Conservation (phyloP, 2,329 filamentous ascomycete genomes). For the Exophiala sp. region DNA sequence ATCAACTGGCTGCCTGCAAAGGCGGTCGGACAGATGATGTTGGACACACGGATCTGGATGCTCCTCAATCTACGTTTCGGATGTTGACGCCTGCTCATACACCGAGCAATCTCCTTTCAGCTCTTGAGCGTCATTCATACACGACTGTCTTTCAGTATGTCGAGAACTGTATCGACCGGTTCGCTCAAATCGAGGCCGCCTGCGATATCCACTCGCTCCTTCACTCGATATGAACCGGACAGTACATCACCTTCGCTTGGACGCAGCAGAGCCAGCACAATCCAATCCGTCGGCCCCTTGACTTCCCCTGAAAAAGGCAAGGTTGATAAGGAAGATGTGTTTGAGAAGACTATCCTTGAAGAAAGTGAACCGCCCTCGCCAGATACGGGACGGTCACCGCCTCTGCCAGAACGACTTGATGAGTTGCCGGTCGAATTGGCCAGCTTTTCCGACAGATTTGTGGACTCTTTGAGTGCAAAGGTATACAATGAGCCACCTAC, state of each 20-base stretch:
- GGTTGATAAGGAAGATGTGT: constrained; percentile 36
- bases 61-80: constrained; percentile 23
- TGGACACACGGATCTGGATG: constrained; percentile 21
- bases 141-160: constrained; percentile 50
- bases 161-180: constrained; percentile 16
- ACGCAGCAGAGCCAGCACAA: constrained; percentile 29
- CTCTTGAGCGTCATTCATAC: constrained; percentile 35
- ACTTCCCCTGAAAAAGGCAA: constrained; percentile 26
- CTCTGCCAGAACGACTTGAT: constrained; percentile 64
- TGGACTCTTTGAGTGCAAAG: constrained; percentile 82
- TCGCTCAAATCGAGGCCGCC: constrained; percentile 31
- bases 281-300: constrained; percentile 18
- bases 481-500: constrained; percentile 77
- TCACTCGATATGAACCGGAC: constrained; percentile 34
- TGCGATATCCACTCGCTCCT: constrained; percentile 37
- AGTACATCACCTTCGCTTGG: constrained; percentile 23
- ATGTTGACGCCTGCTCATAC: background rate
- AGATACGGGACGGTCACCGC: constrained; percentile 30
- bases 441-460: constrained; percentile 84
- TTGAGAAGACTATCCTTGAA: constrained; percentile 38
- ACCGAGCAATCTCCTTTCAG: background rate
- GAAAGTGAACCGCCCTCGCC: constrained; percentile 32
- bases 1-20: background rate
- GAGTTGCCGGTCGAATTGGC: constrained; percentile 91
- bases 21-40: constrained; percentile 1